Base-by-base conservation (phyloP, 2,329 filamentous ascomycete species). In the Erysiphe pulchra region DNA sequence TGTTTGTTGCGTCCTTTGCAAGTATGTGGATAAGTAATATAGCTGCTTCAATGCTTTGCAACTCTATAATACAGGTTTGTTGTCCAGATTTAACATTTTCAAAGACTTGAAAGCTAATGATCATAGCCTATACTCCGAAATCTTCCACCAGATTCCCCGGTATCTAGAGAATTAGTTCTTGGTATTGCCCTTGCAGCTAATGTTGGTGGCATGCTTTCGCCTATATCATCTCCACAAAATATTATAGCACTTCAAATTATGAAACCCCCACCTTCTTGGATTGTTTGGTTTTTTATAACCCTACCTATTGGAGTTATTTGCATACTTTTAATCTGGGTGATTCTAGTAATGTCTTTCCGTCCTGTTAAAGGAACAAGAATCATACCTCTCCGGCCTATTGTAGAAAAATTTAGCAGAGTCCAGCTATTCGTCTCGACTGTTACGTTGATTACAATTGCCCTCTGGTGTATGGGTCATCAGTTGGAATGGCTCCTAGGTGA, bases 21-120 rank as follows among this genome's bases (percentile, higher is more conserved):
- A 94, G 85, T 55, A 98, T 98, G 90, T 84, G 92, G 69, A 95
- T 98, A 57, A 93, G 85, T 63, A 98, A 98, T 54, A 92, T 98
- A 28, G 90, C 90, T 1, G 87, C 92, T 1, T 90, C 90, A 0
- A 90, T 98, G 10, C 70, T 98, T 34, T 98, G 90, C 66, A 95
- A 92, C 61, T 92, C 85, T 17, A 94, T 98, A 56, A 92, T 98
- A 49, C 86, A 93, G 70, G 79, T 82, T 61, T 54, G 68, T 39
- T 12, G 36, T 13, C 16, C 45, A 14, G 18, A 4, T 13, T 36
- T 44, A 14, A 32, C 24, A 1, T 1, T 31, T 34, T 11, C 12
- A 14, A 7, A 13, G 4, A 11, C n/a, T n/a, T n/a, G 11, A 5
- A 1, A 17, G 13, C 49, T 51, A 45, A 46, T 36, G 30, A 31